These are phyloP conservation scores for Sordariomycetes sp. DNA, from an alignment of 2,329 filamentous ascomycete genomes.

Conservation along the genomic window DNA sequence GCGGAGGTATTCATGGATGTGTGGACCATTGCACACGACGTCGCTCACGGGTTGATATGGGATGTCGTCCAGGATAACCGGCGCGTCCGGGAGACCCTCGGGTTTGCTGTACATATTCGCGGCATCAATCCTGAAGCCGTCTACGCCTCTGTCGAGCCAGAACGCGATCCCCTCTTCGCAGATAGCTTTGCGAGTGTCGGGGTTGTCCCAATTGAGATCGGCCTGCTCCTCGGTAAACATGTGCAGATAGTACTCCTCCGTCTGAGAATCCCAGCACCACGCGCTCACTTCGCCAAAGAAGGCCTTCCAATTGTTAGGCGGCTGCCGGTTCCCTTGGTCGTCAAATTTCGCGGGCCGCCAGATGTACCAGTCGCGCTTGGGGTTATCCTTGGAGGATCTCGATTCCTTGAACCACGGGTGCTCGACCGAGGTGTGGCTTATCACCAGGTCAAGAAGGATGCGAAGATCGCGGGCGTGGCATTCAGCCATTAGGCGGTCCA, in stretches of 20 bases:
- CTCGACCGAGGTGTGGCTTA: slow-evolving; percentile 54
- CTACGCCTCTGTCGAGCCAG: slow-evolving; percentile 57
- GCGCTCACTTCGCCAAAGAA: slow-evolving; percentile 19
- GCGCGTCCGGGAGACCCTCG: slow-evolving; percentile 36
- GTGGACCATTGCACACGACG: slow-evolving; percentile 39
- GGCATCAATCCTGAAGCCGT: slow-evolving; percentile 54
- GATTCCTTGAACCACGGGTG: slow-evolving; percentile 62
- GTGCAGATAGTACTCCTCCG: slow-evolving; percentile 45
- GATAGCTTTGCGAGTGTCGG: slow-evolving; percentile 48
- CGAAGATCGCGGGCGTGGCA: slow-evolving; percentile 53
- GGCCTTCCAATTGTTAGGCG: slow-evolving; percentile 44
- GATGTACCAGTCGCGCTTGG: slow-evolving; percentile 50
- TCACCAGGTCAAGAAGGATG: slow-evolving; percentile 58
- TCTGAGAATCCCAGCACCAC: slow-evolving; percentile 35
- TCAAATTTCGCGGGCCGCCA: slow-evolving; percentile 47
- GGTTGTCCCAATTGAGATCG: slow-evolving; percentile 68
- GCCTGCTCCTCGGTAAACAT: slow-evolving; percentile 60
- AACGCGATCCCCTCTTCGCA: slow-evolving; percentile 54
- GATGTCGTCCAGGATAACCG: slow-evolving; percentile 9
- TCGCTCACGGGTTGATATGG: slow-evolving; percentile 18
- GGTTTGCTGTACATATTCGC: slow-evolving; percentile 56
- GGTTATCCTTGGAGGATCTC: slow-evolving; percentile 36
- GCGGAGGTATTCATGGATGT: slow-evolving; percentile 30
- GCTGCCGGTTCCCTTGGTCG: slow-evolving; percentile 39
- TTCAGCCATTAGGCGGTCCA: slow-evolving; percentile 47